A percentile compares a stretch with the other conserved stretches of the same genome.
phyloP scores from a whole-genome alignment of 1,284 basidiomycete genomes.

The Trichosporon sp. region DNA sequence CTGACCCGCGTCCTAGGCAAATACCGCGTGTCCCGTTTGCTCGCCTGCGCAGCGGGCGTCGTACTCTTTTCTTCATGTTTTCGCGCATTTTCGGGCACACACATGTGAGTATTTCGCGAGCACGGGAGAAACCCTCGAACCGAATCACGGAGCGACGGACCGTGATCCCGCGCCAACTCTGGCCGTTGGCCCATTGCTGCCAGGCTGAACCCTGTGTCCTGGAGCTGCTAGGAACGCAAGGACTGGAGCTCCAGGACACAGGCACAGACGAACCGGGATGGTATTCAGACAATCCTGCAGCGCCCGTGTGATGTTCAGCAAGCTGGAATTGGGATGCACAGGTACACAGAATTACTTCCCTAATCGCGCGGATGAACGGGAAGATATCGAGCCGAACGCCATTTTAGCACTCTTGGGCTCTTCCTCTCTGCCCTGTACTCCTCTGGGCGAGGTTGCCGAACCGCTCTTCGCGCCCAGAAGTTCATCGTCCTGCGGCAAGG shows the following conservation, averaged over 20 bases:
- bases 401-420: neutral
- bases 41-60: neutral
- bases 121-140: neutral
- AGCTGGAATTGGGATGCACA: neutral
- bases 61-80: neutral
- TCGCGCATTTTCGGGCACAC: neutral
- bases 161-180: neutral
- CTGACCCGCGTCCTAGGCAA: neutral
- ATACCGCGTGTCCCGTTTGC: neutral
- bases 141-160: neutral
- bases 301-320: neutral
- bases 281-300: no score
- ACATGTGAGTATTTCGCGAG: no score
- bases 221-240: neutral
- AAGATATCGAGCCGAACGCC: neutral
- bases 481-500: neutral
- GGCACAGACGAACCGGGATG: no score
- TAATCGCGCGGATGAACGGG: neutral
- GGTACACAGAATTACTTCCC: neutral
- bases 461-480: neutral
- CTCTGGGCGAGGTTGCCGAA: neutral
- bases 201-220: no score
- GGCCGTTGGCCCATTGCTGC: no score
- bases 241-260: neutral
- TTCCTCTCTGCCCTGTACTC: neutral